Percentiles rank a stretch among this genome's conserved stretches.
Evolutionary conservation across 495 filamentous ascomycete genomes (phyloP).

Genomic region (Xylaria castorea): DNA sequence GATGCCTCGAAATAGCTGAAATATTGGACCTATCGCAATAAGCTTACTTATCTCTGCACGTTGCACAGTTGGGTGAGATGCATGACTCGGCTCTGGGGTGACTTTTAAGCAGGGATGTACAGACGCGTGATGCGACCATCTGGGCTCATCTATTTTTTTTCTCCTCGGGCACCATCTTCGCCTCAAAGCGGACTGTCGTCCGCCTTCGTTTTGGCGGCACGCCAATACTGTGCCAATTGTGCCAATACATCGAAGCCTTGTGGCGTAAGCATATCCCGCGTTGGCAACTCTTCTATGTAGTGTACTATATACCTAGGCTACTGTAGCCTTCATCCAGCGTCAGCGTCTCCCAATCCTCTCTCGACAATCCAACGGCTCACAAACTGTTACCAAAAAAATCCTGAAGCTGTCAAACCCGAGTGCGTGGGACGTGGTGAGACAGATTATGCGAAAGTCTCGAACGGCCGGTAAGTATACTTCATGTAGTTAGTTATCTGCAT

Average conservation of each 20-base stretch:
- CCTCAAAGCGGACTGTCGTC: background rate
- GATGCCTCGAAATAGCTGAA: background rate
- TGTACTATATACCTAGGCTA: background rate
- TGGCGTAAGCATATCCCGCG: conserved; percentile 9
- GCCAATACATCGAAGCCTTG: conserved; percentile 4
- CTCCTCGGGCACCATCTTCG: background rate
- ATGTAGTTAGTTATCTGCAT: background rate
- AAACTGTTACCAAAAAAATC: background rate
- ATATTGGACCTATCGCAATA: conserved; percentile 9
- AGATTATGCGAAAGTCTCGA: background rate
- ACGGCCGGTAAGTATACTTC: background rate
- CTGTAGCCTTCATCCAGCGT: background rate
- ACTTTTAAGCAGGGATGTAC: background rate
- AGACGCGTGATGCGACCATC: conserved; percentile 11
- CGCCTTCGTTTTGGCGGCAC: background rate
- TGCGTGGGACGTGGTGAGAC: background rate
- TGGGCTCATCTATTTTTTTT: conserved; percentile 7
- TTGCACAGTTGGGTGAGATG: background rate
- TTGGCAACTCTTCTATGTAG: background rate
- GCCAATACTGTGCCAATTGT: background rate
- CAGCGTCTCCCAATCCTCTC: background rate
- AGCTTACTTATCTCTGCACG: conserved; percentile 4
- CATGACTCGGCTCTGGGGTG: conserved; percentile 5
- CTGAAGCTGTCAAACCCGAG: background rate
- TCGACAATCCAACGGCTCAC: background rate